A percentile compares a stretch with the other conserved stretches of the same genome.
Conservation (phyloP, 2,329 filamentous ascomycete genomes). For the Tolypocladium tundrense region DNA sequence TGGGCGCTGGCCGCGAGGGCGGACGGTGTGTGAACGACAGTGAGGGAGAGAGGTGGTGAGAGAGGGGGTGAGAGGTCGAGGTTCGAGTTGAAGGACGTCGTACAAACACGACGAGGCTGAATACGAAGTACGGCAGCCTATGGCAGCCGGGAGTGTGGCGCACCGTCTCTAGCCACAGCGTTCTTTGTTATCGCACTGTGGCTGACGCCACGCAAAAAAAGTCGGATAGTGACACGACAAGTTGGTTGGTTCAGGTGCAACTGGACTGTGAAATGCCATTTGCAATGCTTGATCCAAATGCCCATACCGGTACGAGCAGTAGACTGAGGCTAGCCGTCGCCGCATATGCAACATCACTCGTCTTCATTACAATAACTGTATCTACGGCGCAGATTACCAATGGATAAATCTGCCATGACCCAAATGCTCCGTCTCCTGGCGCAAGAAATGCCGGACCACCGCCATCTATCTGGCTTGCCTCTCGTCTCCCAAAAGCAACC, state of each 20-base stretch:
- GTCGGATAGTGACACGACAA: background rate
- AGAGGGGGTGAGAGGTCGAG: background rate
- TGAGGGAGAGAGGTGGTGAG: background rate
- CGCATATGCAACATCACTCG: background rate
- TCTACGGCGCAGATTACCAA: constrained; percentile 1
- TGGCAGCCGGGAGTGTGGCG: background rate
- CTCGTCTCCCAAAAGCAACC: background rate
- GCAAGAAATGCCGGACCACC: background rate
- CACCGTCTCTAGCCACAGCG: background rate
- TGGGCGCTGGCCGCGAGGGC: constrained; percentile 9
- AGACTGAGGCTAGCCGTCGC: too few relatives aligned
- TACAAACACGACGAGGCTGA: background rate
- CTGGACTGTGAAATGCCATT: background rate
- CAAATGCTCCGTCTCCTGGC: constrained; percentile 1
- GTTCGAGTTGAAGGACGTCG: background rate
- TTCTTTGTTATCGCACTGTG: background rate
- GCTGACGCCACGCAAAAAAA: background rate
- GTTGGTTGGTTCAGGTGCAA: background rate
- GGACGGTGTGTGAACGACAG: background rate
- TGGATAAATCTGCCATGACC: constrained; percentile 3
- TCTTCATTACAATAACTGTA: constrained; percentile 4
- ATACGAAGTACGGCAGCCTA: background rate
- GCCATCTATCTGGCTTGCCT: background rate
- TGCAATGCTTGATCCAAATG: too few relatives aligned
- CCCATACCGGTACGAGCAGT: background rate